Evolutionary conservation across 352 stramenopile genomes (phyloP), one percentile per base, ranked within the genome.

Genomic region (Porosira glacialis): DNA sequence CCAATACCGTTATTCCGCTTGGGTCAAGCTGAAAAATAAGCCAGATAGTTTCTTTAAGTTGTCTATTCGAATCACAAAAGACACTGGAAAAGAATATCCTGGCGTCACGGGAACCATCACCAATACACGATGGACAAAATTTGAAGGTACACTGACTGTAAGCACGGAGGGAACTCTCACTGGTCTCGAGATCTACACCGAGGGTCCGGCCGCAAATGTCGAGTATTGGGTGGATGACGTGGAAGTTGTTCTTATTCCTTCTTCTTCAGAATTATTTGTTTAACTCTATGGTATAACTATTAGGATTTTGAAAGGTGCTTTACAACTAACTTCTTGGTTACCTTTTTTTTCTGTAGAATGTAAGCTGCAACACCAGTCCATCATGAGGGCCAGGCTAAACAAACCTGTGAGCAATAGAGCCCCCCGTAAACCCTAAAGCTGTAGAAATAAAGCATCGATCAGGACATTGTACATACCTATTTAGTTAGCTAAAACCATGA

Each of bases 1-100:
- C 36, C 59, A 21, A 0, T 69, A 69, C 31, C 59, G 48, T 59
- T 19, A 61, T 36, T 69, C 59, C 15, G 59, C 47, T n/a, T 69
- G 59, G 59, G 59, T 49, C 5, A 69, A 69, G 48, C 59, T 69
- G 1, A 69, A 51, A 36, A 65, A 28, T 48, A 24, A 13, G 21
- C 47, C 15, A 33, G 56, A 44, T 35, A 26, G 15, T 22, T 57
- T 2, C n/a, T 31, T 69, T 22, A 39, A 39, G 17, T 24, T 69
- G 31, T 61, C 47, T 17, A 30, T 69, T 13, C 47, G 36, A 36
- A 69, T 62, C 43, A 0, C 36, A 5, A 49, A 69, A 61, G 59
- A 69, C 38, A 44, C 33, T 17, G 59, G 50, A 22, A 24, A 1
- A 49, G 13, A 69, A 5, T 69, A 39, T 24, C 30, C 3, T 7